Percentiles rank a stretch among this genome's conserved stretches.
Conservation (phyloP, 495 filamentous ascomycete genomes). For the Astrothelium subdiscretum region DNA sequence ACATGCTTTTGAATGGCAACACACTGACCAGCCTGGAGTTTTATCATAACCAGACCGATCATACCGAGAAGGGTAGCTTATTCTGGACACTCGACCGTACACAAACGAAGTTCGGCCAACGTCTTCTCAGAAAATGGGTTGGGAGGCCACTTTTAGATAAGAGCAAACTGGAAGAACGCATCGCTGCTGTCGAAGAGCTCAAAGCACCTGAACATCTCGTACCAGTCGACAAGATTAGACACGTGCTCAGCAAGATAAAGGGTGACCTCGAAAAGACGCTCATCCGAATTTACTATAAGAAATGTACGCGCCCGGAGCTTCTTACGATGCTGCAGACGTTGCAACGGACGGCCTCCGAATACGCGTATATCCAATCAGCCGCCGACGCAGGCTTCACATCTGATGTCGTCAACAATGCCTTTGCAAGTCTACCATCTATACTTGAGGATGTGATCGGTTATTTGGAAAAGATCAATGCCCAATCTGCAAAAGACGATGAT, state of each 20-base stretch:
- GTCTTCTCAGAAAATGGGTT: slow-evolving; percentile 89
- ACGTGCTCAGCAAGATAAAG: slow-evolving; percentile 56
- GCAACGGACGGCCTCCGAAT: slow-evolving; percentile 67
- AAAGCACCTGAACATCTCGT: slow-evolving; percentile 51
- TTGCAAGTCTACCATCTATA: slow-evolving; percentile 69
- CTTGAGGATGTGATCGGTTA: slow-evolving; percentile 53
- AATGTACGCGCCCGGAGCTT: slow-evolving; percentile 83
- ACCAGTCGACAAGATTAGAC: slow-evolving; percentile 60
- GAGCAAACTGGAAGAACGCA: slow-evolving; percentile 63
- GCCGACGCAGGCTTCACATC: slow-evolving; percentile 66
- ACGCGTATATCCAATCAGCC: slow-evolving; percentile 49
- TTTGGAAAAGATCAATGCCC: slow-evolving; percentile 73
- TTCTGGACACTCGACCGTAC: slow-evolving; percentile 96
- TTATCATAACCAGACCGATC: slow-evolving; percentile 89
- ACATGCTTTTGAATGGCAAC: slow-evolving; percentile 95
- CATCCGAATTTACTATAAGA: slow-evolving; percentile 82
- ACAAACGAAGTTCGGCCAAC: slow-evolving; percentile 75
- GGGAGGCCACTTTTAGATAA: slow-evolving; percentile 81
- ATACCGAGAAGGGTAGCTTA: slow-evolving; percentile 74
- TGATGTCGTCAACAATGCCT: slow-evolving; percentile 54
- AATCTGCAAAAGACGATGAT: slow-evolving; percentile 77
- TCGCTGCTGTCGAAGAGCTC: slow-evolving; percentile 81
- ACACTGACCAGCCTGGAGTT: slow-evolving; percentile 90
- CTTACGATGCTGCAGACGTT: slow-evolving; percentile 74
- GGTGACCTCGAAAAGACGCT: slow-evolving; percentile 83